phyloP scores from a whole-genome alignment of 1,284 basidiomycete species.

The Vanrija pseudolonga region DNA sequence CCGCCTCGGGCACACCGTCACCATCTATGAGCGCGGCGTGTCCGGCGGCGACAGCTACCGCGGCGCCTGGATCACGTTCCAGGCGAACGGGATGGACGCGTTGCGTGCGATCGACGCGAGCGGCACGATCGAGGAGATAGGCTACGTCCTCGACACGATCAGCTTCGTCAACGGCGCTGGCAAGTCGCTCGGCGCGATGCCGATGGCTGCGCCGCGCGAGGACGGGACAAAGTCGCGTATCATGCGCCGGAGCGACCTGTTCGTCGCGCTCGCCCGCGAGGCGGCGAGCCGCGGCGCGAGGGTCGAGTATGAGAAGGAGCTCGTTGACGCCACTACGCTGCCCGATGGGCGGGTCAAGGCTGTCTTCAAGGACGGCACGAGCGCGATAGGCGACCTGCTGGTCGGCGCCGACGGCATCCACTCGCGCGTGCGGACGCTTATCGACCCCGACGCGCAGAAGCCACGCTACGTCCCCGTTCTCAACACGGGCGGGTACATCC shows the following conservation, averaged over 20 bases:
- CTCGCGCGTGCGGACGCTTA: constrained; percentile 4
- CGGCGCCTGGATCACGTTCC: not conserved
- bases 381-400: constrained; percentile 14
- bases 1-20: not conserved
- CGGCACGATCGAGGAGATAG: not conserved
- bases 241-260: not conserved
- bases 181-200: not conserved
- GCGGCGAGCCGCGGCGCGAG: not conserved
- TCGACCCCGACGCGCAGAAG: not conserved
- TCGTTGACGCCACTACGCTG: not conserved
- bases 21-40: not conserved
- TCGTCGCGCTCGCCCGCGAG: not conserved
- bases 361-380: constrained; percentile 17
- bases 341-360: constrained; percentile 5
- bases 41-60: not conserved
- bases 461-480: not conserved
- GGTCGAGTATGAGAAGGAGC: not conserved
- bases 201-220: not conserved
- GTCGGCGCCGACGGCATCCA: constrained; percentile 21
- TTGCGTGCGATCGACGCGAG: not conserved
- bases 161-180: not conserved
- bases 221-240: not conserved
- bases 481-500: not conserved
- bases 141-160: not conserved
- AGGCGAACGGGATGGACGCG: not conserved